A percentile compares a stretch with the other conserved stretches of the same genome.
phyloP scores from a whole-genome alignment of 306 rosid species.

The Cucurbita pepo region DNA sequence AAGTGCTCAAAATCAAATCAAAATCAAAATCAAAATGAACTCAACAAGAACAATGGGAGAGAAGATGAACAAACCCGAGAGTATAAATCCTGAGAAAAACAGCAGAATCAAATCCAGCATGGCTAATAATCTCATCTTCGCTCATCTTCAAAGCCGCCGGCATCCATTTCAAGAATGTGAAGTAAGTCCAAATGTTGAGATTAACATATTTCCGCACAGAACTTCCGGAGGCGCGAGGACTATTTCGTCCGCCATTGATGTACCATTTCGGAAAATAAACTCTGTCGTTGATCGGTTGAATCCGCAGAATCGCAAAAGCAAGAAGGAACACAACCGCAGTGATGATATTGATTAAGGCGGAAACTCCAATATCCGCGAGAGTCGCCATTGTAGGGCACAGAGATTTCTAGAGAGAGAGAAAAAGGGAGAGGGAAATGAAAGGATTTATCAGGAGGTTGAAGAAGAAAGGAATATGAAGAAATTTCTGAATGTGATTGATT shows the following conservation, averaged over 20 bases:
- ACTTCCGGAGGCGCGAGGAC: constrained; percentile 51
- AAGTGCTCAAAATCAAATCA: too few relatives aligned
- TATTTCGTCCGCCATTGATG: constrained; percentile 45
- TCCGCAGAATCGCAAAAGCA: constrained; percentile 76
- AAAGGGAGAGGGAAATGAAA: background rate
- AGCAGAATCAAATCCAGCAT: constrained; percentile 97
- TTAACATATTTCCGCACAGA: constrained; percentile 74
- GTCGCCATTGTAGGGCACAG: constrained; percentile 49
- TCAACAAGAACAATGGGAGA: background rate
- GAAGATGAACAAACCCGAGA: constrained; percentile 42
- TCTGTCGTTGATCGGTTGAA: constrained; percentile 88
- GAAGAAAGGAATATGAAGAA: constrained; percentile 3
- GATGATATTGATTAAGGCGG: constrained; percentile 64
- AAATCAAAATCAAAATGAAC: too few relatives aligned
- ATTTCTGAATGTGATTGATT: background rate
- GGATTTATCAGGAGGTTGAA: background rate
- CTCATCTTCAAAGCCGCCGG: constrained; percentile 78
- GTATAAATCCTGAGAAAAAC: constrained; percentile 78
- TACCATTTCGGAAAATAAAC: constrained; percentile 92
- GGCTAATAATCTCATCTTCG: constrained; percentile 63
- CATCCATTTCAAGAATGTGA: constrained; percentile 89
- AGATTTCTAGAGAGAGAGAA: background rate
- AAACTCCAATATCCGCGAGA: constrained; percentile 74
- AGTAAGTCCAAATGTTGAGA: constrained; percentile 58
- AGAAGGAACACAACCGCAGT: constrained; percentile 60